Conservation (phyloP, 2,329 filamentous ascomycete species). For the Verticillium tricorpus region DNA sequence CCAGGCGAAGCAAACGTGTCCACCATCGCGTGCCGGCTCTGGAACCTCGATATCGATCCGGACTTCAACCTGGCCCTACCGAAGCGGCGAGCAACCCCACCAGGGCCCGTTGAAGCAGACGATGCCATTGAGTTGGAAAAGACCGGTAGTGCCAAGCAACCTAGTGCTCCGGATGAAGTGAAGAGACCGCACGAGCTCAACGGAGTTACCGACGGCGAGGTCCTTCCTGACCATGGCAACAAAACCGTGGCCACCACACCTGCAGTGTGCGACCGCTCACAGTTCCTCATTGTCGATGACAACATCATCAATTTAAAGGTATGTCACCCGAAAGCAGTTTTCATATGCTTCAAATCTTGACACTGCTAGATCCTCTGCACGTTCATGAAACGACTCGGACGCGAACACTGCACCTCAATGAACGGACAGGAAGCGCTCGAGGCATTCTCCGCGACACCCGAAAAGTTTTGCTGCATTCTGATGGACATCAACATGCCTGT, state of each 20-base stretch:
- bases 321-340: too few relatives aligned
- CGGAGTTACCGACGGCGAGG: too few relatives aligned
- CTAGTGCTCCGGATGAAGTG: too few relatives aligned
- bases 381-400: constrained; percentile 30
- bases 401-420: constrained; percentile 30
- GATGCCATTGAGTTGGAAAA: too few relatives aligned
- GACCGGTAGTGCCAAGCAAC: too few relatives aligned
- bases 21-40: background rate
- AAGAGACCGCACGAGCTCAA: too few relatives aligned
- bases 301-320: constrained; percentile 29
- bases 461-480: constrained; percentile 12
- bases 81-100: background rate
- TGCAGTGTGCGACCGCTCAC: background rate
- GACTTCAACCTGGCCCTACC: background rate
- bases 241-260: background rate
- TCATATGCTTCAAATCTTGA: background rate
- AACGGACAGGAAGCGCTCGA: constrained; percentile 39
- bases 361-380: constrained; percentile 24
- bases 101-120: too few relatives aligned
- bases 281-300: constrained; percentile 28
- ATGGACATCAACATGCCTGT: constrained; percentile 41
- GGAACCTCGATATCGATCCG: background rate
- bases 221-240: too few relatives aligned
- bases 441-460: constrained; percentile 5
- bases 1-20: background rate